Base-by-base conservation (phyloP, 495 filamentous ascomycete genomes). In the Penicillium paradoxum region DNA sequence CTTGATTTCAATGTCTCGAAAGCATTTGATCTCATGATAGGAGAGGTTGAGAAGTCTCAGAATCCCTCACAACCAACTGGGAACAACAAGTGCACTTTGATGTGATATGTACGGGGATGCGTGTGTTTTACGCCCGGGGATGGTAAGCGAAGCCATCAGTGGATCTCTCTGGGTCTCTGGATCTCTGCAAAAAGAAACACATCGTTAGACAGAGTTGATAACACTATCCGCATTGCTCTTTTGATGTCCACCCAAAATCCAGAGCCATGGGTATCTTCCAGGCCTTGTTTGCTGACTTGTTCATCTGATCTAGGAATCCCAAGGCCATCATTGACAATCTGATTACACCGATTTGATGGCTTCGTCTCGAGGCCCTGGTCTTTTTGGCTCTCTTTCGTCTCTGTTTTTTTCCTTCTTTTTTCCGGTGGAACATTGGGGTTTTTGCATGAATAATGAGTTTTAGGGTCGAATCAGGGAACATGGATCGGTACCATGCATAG, bases 21-120 rank as follows among this genome's bases (percentile, higher is more conserved):
- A 67, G 88, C 92, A 8, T 99, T 99, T 65, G 92, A 97, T 68
- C 78, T 95, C 45, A 87, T 97, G 76, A 91, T 99, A 60, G 88
- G 81, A 37, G 86, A 97, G 75, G 87, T 99, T 51, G 95, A 99
- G 74, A 96, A 95, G 71, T 82, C 83, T 4, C 89, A 96, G 71
- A 96, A 95, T 68, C 93, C 95, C 2, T 83, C 80, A 46, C 87
- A 95, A 73, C 85, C 89, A 0, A 68, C 89, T 9, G 86, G 84
- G 29, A 85, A 83, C 11, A 84, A 81, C 47, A 96, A 90, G 70
- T 98, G 93, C 64, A 55, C 64, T 49, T 62, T 97, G 51, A 97
- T 98, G 93, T 98, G 69, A 77, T 50, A 15, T n/a, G 13, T 37
- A 18, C 19, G 27, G 34, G 33, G 17, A 39, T 8, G 15, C 17